Evolutionary conservation across 306 rosid genomes (phyloP).

Genomic region (Cucurbita maxima): DNA sequence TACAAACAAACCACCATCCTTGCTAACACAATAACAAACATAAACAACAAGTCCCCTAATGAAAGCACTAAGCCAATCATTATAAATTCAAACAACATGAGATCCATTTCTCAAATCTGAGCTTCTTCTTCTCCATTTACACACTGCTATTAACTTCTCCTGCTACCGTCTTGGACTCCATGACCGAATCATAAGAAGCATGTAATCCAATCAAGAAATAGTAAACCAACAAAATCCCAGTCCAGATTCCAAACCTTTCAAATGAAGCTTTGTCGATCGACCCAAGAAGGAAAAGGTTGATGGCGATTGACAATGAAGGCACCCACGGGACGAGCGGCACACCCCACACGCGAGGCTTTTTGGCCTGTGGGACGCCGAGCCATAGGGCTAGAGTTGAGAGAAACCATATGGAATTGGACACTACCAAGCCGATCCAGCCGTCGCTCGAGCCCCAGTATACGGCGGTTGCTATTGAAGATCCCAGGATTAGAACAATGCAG

Average conservation of each 20-base stretch:
- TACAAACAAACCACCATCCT: not conserved
- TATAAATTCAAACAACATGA: not conserved
- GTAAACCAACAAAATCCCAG: conserved; percentile 24
- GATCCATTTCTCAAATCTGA: not conserved
- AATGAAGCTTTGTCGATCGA: conserved; percentile 50
- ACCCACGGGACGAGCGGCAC: conserved; percentile 72
- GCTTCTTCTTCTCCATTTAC: not conserved
- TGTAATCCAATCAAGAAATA: conserved; percentile 48
- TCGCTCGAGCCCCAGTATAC: conserved; percentile 22
- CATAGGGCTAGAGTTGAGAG: conserved; percentile 31
- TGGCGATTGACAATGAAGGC: conserved; percentile 50
- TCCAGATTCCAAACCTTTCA: conserved; percentile 43
- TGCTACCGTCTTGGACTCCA: not conserved
- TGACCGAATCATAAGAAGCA: conserved; percentile 47
- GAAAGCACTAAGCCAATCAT: not conserved
- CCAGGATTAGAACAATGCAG: conserved; percentile 24
- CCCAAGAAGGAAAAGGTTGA: conserved; percentile 68
- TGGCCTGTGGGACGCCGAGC: conserved; percentile 46
- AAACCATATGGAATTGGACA: conserved; percentile 38
- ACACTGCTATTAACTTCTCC: not conserved
- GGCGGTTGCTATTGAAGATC: conserved; percentile 28
- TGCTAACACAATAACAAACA: not conserved
- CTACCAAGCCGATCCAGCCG: conserved; percentile 33
- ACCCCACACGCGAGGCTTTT: conserved; percentile 52
- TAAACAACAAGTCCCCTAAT: not conserved